Base-by-base conservation (phyloP, 306 rosid genomes). In the Acacia acuminata region DNA sequence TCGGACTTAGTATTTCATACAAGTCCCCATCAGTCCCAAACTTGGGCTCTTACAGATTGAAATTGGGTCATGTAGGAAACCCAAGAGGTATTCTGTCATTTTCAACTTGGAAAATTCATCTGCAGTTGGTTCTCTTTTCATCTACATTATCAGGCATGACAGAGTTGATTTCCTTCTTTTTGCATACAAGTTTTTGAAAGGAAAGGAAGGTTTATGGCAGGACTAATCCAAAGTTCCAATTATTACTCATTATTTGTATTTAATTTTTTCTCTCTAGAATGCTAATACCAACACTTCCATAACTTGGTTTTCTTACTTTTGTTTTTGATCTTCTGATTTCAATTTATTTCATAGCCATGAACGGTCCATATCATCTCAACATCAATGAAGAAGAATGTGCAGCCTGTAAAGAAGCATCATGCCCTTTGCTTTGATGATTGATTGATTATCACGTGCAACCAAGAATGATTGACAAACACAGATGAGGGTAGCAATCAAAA, bases 401-500 rank as follows among this genome's bases (percentile, higher is more conserved):
- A 25, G 0, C 67, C 36, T n/a, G 36, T 17, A 24, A 61, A 34
- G 67, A 11, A 61, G 67, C 67, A 61, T 4, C 16, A 4, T 22
- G 11, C 0, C 66, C 66, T 60, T 34, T 22, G 32, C 66, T 16
- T 67, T n/a, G 12, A 56, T 47, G 71, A 56, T 56, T 56, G 64
- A 19, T 56, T 25, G 64, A 56, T 56, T 56, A 58, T 22, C 10
- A 22, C n/a, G 4, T 56, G 27, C 13, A 7, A 56, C 63, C n/a
- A 42, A 30, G 61, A 61, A 61, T 14, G 38, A 25, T 63, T 63
- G 69, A 63, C 16, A 63, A 63, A 63, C 36, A 63, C 40, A 27
- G 38, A 5, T 3, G 69, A 63, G 40, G 45, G 67, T 16, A 13
- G 32, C 76, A 73, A 77, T 81, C 36, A 83, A 47, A 77, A 67